Evolutionary conservation across 345 rosid species (phyloP).

Genomic region (Eutrema japonicum): DNA sequence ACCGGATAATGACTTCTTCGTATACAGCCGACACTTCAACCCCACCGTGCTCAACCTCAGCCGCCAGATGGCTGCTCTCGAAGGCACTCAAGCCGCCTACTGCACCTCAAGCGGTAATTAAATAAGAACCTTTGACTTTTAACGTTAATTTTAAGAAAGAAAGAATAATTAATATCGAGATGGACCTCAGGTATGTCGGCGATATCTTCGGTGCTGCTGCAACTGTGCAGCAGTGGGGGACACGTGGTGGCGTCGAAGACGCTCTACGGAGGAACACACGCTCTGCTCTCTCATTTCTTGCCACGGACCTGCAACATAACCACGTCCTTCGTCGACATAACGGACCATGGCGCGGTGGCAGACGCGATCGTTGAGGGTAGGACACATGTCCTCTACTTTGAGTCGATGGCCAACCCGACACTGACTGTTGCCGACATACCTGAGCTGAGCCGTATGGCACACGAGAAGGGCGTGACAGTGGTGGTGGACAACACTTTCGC

Average conservation of each 20-base stretch:
- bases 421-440: slow-evolving; percentile 79
- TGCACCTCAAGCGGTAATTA: slow-evolving; percentile 91
- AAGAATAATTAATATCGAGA: background rate
- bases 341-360: slow-evolving; percentile 58
- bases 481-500: slow-evolving; percentile 95
- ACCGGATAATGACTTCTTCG: slow-evolving; percentile 90
- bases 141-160: background rate
- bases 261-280: slow-evolving; percentile 95
- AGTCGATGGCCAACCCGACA: slow-evolving; percentile 88
- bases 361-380: slow-evolving; percentile 62
- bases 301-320: slow-evolving; percentile 84
- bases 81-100: slow-evolving; percentile 96
- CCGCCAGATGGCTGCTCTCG: slow-evolving; percentile 98
- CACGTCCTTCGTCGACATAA: slow-evolving; percentile 80
- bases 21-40: slow-evolving; percentile 97
- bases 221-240: slow-evolving; percentile 93
- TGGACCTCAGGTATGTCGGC: slow-evolving; percentile 83
- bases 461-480: slow-evolving; percentile 72
- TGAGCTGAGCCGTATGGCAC: slow-evolving; percentile 76
- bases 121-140: background rate
- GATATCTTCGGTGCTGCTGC: slow-evolving; percentile 84
- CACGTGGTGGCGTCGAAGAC: slow-evolving; percentile 86
- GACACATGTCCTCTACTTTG: slow-evolving; percentile 84
- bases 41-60: slow-evolving; percentile 92
- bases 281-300: slow-evolving; percentile 79